Evolutionary conservation across 2,329 filamentous ascomycete genomes (phyloP).

Genomic region (Pseudodiploospora longispora): DNA sequence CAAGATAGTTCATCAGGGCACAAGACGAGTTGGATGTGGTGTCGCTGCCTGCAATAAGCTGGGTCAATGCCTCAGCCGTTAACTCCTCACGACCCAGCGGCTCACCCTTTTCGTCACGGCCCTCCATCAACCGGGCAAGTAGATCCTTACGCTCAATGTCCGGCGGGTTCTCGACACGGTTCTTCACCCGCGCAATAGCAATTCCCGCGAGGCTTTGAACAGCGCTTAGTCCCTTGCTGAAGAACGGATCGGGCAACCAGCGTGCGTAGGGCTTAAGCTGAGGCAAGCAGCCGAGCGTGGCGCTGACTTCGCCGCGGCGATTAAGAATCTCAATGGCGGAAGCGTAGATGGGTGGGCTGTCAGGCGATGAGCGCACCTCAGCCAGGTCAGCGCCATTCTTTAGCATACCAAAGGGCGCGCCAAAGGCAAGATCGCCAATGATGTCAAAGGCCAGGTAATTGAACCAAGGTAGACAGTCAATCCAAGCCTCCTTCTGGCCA

Average conservation of each 20-base stretch:
- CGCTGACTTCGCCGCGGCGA: conserved; percentile 77
- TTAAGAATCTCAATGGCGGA: conserved; percentile 84
- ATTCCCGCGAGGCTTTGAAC: conserved; percentile 80
- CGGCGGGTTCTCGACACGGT: conserved; percentile 62
- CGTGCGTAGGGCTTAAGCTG: conserved; percentile 70
- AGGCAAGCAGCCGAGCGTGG: conserved; percentile 67
- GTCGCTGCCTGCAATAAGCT: conserved; percentile 74
- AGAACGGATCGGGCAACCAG: conserved; percentile 77
- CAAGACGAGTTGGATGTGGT: conserved; percentile 76
- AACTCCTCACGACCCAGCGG: conserved; percentile 71
- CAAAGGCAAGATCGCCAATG: conserved; percentile 42
- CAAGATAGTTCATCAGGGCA: conserved; percentile 70
- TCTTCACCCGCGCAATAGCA: conserved; percentile 72
- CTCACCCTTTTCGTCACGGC: conserved; percentile 70
- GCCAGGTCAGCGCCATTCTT: conserved; percentile 67
- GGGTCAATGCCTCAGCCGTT: conserved; percentile 81
- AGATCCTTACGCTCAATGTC: conserved; percentile 66
- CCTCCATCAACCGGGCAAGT: conserved; percentile 76
- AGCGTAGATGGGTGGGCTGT: conserved; percentile 57
- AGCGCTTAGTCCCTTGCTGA: conserved; percentile 62
- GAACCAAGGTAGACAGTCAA: conserved; percentile 73
- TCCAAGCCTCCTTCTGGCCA: conserved; percentile 52
- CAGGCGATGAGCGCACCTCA: conserved; percentile 57
- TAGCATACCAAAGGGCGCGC: conserved; percentile 58
- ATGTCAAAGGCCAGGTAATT: conserved; percentile 47